phyloP scores from a whole-genome alignment of 768 basidiomycete genomes.

The Hysterangium stoloniferum region DNA sequence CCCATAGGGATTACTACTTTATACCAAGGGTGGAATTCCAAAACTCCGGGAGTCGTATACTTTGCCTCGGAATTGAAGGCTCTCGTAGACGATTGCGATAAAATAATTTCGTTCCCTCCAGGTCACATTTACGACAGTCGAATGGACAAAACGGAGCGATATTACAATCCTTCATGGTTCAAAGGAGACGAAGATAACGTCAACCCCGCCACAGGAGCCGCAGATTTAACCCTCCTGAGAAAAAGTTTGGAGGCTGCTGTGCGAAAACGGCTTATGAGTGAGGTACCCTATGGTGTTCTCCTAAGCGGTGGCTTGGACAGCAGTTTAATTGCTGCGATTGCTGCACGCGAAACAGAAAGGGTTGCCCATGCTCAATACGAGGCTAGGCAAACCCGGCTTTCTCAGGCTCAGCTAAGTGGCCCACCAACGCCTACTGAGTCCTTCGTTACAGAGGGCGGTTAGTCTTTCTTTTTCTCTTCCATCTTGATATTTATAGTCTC shows the following conservation, averaged over 20 bases:
- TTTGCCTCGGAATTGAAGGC: slow-evolving; percentile 97
- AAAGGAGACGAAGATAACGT: slow-evolving; percentile 64
- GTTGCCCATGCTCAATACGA: slow-evolving; percentile 74
- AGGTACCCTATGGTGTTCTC: slow-evolving; percentile 96
- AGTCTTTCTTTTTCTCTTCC: slow-evolving; percentile 13
- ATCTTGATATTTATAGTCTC: background rate
- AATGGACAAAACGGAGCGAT: slow-evolving; percentile 70
- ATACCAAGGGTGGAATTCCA: slow-evolving; percentile 91
- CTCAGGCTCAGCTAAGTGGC: slow-evolving; percentile 43
- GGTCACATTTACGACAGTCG: slow-evolving; percentile 92
- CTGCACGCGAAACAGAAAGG: slow-evolving; percentile 91
- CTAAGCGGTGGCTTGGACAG: slow-evolving; percentile 94
- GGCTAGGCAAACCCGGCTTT: slow-evolving; percentile 50
- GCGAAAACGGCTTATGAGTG: slow-evolving; percentile 92
- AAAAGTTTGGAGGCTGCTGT: slow-evolving; percentile 87
- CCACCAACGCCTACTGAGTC: slow-evolving; percentile 42
- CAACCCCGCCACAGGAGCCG: slow-evolving; percentile 48
- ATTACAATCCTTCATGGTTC: slow-evolving; percentile 90
- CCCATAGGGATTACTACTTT: slow-evolving; percentile 98
- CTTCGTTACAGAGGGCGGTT: slow-evolving; percentile 46
- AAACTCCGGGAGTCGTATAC: slow-evolving; percentile 72
- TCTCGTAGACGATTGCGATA: slow-evolving; percentile 85
- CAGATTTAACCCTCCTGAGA: slow-evolving; percentile 63
- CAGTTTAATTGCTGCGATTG: slow-evolving; percentile 92
- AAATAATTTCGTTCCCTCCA: slow-evolving; percentile 92